Evolutionary conservation across 805 yeast genomes (phyloP), one percentile per base, ranked within the genome.

Genomic region (Candida mattraensis): DNA sequence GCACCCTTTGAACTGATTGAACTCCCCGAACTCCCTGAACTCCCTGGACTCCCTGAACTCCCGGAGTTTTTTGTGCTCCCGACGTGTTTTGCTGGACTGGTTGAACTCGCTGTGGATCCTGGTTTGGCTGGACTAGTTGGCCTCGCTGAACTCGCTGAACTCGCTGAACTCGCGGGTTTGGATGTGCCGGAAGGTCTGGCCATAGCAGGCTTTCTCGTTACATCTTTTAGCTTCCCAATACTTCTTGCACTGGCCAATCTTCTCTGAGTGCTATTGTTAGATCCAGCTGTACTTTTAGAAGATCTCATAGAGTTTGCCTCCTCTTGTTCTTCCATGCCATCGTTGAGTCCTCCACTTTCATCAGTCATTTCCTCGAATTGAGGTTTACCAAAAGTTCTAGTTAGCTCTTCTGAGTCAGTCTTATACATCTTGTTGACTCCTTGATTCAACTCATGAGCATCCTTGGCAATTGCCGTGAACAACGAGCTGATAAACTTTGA

Each of bases 341-440:
- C 60, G 25, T 47, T 40, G 9, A 47, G 14, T 3, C 53, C 55
- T 7, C 55, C 55, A 23, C 53, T 51, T 30, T 53, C 52, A 23
- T 39, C 48, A 11, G 20, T 28, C 39, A 45, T 39, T 16, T 44
- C 35, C 15, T 53, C 55, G 28, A 45, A 54, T 28, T 40, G 42
- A 10, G 50, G 45, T 28, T 40, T 28, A 19, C 51, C 41, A 38
- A 44, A 46, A 9, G 32, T 26, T 7, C 33, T 24, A 9, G 20
- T 23, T 9, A 33, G n/a, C 7, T 45, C 42, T 11, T 38, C 49
- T 7, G 51, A 31, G 10, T 33, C 23, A 17, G 37, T 25, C 15
- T 46, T 53, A 39, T 56, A 53, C 58, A 54, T 56, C 18, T 33
- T 33, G 7, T 39, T 36, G n/a, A 59, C 48, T 18, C 54, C 44